Evolutionary conservation across 2,329 filamentous ascomycete species (phyloP).

Genomic region (Venturia effusa): DNA sequence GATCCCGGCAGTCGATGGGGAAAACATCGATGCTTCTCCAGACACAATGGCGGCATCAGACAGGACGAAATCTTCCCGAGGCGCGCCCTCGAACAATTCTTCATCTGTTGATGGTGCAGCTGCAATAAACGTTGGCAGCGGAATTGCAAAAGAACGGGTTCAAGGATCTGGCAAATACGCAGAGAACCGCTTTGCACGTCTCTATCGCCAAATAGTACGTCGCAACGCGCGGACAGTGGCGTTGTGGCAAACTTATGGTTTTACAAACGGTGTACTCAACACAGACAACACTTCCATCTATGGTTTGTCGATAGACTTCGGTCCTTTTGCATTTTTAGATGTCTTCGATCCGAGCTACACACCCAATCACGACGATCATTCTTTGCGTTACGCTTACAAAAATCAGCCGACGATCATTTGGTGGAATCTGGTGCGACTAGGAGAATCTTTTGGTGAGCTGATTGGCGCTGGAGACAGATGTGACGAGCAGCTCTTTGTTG

Average conservation of each 20-base stretch:
- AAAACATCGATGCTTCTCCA: slow-evolving; percentile 35
- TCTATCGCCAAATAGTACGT: slow-evolving; percentile 80
- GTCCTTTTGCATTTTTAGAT: slow-evolving; percentile 95
- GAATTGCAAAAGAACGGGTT: slow-evolving; percentile 45
- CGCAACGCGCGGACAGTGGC: slow-evolving; percentile 83
- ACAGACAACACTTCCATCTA: slow-evolving; percentile 93
- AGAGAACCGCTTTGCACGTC: slow-evolving; percentile 76
- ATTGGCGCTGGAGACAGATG: slow-evolving; percentile 65
- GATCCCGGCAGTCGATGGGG: slow-evolving; percentile 35
- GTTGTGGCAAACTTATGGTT: slow-evolving; percentile 95
- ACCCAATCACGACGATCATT: slow-evolving; percentile 88
- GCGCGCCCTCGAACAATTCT: neutral
- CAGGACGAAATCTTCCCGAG: neutral
- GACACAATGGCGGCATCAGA: slow-evolving; percentile 13
- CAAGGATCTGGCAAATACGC: slow-evolving; percentile 58
- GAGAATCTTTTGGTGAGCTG: slow-evolving; percentile 79
- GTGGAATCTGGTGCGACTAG: slow-evolving; percentile 94
- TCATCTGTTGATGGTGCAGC: slow-evolving; percentile 3
- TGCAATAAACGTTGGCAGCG: slow-evolving; percentile 24
- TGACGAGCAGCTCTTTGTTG: slow-evolving; percentile 60
- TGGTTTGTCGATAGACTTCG: slow-evolving; percentile 86
- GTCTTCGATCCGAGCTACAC: slow-evolving; percentile 93
- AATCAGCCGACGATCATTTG: slow-evolving; percentile 95
- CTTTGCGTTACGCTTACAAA: slow-evolving; percentile 79
- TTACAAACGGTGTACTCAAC: slow-evolving; percentile 97